phyloP scores from a whole-genome alignment of 805 yeast species.

The Suhomyces kilbournensis region DNA sequence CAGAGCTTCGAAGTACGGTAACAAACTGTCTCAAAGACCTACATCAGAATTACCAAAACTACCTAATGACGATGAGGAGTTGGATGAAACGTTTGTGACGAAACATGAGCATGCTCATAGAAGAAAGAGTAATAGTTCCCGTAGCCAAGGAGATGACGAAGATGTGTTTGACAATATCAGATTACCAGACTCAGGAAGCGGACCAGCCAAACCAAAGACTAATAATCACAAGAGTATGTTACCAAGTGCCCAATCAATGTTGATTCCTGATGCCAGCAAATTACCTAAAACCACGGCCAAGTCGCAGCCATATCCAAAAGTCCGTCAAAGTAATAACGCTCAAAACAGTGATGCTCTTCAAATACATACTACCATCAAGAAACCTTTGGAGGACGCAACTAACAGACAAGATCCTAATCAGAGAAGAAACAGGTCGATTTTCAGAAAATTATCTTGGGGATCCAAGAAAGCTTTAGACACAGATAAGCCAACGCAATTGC shows the following conservation, averaged over 20 bases:
- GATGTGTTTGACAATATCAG: conserved; percentile 45
- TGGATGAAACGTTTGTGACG: conserved; percentile 42
- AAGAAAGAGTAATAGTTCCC: conserved; percentile 13
- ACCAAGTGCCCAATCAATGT: conserved; percentile 37
- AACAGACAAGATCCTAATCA: conserved; percentile 20
- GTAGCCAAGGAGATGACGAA: conserved; percentile 8
- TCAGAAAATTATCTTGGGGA: conserved; percentile 54
- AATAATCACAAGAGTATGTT: conserved; percentile 21
- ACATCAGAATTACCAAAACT: conserved; percentile 27
- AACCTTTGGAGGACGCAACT: conserved; percentile 37
- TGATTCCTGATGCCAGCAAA: conserved; percentile 25
- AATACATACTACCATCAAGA: conserved; percentile 9
- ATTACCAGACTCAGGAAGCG: conserved; percentile 38
- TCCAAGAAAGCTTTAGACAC: conserved; percentile 36
- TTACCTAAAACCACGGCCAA: neutral
- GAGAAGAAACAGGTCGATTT: conserved; percentile 38
- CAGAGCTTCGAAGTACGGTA: conserved; percentile 26
- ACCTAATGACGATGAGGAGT: conserved; percentile 18
- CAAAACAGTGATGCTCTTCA: conserved; percentile 5
- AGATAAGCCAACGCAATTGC: conserved; percentile 21
- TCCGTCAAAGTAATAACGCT: conserved; percentile 15
- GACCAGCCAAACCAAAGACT: neutral
- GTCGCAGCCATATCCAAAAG: conserved; percentile 20
- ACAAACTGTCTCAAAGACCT: conserved; percentile 14
- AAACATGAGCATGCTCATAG: conserved; percentile 22